phyloP scores from a whole-genome alignment of 2,329 filamentous ascomycete genomes.

The Phaeoacremonium minimum region DNA sequence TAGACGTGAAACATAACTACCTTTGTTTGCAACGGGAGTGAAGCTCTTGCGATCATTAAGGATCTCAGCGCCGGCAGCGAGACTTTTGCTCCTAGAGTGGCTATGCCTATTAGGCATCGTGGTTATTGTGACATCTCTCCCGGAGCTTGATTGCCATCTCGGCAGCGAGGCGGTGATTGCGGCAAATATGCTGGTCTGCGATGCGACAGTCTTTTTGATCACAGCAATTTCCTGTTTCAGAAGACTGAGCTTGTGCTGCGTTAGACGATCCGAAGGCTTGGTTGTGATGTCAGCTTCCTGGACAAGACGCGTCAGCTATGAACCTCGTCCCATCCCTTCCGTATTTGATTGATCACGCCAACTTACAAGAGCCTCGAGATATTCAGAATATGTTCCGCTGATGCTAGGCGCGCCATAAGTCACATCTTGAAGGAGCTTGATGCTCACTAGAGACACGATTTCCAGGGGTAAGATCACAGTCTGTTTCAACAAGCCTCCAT shows the following conservation, averaged over 20 bases:
- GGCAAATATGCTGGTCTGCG: slow-evolving; percentile 24
- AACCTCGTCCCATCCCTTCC: neutral
- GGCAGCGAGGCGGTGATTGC: slow-evolving; percentile 13
- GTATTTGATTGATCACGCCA: neutral
- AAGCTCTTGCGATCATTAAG: too few relatives aligned
- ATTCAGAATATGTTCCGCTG: slow-evolving; percentile 35
- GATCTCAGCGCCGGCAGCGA: too few relatives aligned
- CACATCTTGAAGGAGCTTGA: slow-evolving; percentile 32
- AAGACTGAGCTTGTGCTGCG: slow-evolving; percentile 33
- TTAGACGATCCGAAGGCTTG: slow-evolving; percentile 32
- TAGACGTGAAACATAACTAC: slow-evolving; percentile 4
- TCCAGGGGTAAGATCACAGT: slow-evolving; percentile 36
- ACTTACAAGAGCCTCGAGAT: slow-evolving; percentile 33
- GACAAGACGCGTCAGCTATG: slow-evolving; percentile 10
- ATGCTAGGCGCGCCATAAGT: slow-evolving; percentile 31
- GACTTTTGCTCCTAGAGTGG: slow-evolving; percentile 1
- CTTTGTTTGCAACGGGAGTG: slow-evolving; percentile 4
- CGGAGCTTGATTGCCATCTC: neutral
- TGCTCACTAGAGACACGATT: slow-evolving; percentile 31
- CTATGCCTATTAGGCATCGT: neutral
- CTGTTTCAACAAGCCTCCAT: slow-evolving; percentile 24
- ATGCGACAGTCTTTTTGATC: slow-evolving; percentile 27
- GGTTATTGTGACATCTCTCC: neutral
- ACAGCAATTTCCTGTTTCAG: slow-evolving; percentile 35
- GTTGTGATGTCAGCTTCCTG: slow-evolving; percentile 34